Conservation (phyloP, 2,329 filamentous ascomycete genomes). For the Alternaria conjuncta region DNA sequence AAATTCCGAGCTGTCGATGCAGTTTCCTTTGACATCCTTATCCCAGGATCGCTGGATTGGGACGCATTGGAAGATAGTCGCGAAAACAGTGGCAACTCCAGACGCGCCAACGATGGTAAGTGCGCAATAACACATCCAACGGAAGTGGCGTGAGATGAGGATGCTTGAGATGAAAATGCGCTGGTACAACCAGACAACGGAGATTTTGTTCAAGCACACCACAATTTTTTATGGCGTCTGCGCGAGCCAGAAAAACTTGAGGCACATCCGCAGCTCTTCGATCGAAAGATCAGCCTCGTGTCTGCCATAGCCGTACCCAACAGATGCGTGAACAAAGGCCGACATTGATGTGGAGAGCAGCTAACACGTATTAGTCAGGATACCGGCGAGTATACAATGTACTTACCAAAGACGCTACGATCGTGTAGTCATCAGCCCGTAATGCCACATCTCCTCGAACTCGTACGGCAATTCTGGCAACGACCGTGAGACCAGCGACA, state of each 20-base stretch:
- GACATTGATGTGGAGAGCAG: background rate
- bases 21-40: constrained; percentile 6
- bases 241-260: no score
- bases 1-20: constrained; percentile 14
- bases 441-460: background rate
- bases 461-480: background rate
- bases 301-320: background rate
- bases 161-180: no score
- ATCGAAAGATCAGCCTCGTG: no score
- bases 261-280: no score
- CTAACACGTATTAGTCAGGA: background rate
- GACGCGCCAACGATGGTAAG: no score
- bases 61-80: constrained; percentile 13
- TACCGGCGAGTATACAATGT: background rate
- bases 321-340: background rate
- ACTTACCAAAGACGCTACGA: background rate
- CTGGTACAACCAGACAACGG: background rate
- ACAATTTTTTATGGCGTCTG: background rate
- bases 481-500: background rate
- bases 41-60: constrained; percentile 9
- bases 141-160: no score
- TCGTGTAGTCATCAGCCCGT: background rate
- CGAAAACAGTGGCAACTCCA: background rate
- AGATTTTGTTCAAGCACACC: constrained; percentile 8
- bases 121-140: no score